These are phyloP conservation scores for Globisporangium spiculum DNA, from an alignment of 352 stramenopile genomes.

Conservation along the genomic window DNA sequence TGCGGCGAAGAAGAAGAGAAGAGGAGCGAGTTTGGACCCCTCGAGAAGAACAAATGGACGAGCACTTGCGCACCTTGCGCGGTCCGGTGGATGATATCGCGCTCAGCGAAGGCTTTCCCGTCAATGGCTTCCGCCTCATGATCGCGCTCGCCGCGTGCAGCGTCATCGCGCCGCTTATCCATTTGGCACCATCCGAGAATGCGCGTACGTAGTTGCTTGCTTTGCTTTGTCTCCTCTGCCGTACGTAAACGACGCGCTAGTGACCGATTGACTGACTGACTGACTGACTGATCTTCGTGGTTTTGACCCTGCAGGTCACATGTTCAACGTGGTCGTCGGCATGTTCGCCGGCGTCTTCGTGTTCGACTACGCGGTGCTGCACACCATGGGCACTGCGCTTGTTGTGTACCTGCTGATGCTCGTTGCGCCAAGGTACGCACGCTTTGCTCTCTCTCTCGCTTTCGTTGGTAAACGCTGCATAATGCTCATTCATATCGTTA, in stretches of 20 bases:
- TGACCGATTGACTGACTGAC: background rate
- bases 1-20: constrained; percentile 6
- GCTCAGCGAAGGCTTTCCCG: constrained; percentile 65
- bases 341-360: constrained; percentile 70
- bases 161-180: constrained; percentile 63
- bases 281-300: background rate
- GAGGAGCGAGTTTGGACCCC: background rate
- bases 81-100: constrained; percentile 66
- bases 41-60: constrained; percentile 26
- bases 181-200: constrained; percentile 51
- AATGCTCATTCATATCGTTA: background rate
- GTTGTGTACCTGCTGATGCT: constrained; percentile 72
- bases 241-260: background rate
- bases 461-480: background rate
- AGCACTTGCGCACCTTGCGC: constrained; percentile 56
- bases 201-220: constrained; percentile 37
- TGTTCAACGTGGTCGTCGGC: constrained; percentile 68
- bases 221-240: background rate
- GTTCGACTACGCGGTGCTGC: constrained; percentile 75
- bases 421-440: constrained; percentile 47
- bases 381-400: constrained; percentile 58
- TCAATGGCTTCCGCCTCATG: constrained; percentile 78
- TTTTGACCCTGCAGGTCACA: constrained; percentile 38
- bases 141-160: constrained; percentile 63
- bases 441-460: background rate